These are phyloP conservation scores for Fusarium proliferatum DNA, from an alignment of 2,329 filamentous ascomycete genomes.

Conservation along the genomic window DNA sequence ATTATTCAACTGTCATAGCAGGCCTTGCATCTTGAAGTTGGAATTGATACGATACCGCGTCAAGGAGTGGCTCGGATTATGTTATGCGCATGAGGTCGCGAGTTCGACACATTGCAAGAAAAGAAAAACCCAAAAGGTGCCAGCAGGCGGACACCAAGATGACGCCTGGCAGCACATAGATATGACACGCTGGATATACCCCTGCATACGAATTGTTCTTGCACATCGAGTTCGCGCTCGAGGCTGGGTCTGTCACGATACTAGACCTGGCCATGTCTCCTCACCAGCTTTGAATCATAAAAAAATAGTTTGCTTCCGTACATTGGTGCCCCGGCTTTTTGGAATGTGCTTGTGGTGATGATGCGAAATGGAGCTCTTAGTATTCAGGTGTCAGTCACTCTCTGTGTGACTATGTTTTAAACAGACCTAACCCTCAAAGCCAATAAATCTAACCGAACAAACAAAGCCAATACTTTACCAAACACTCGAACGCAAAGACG, in stretches of 20 bases:
- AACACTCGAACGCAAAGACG: not conserved
- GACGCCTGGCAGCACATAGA: constrained; percentile 45
- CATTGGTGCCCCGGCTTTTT: constrained; percentile 12
- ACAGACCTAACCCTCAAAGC: constrained; percentile 2
- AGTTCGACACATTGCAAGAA: constrained; percentile 28
- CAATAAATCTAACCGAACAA: constrained; percentile 7
- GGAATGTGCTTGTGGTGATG: constrained; percentile 15
- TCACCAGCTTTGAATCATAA: constrained; percentile 45
- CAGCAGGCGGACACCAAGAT: constrained; percentile 38
- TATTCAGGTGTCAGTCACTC: constrained; percentile 11
- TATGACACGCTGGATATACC: constrained; percentile 48
- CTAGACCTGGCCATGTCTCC: constrained; percentile 41
- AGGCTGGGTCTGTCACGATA: constrained; percentile 44
- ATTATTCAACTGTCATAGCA: constrained; percentile 44
- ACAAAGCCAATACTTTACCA: constrained; percentile 1
- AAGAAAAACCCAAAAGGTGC: constrained; percentile 36
- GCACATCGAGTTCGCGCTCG: constrained; percentile 41
- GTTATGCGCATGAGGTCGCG: constrained; percentile 35
- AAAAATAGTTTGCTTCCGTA: constrained; percentile 38
- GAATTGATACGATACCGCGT: constrained; percentile 39
- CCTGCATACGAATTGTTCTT: constrained; percentile 46
- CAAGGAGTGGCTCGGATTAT: constrained; percentile 32
- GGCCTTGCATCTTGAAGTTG: constrained; percentile 44
- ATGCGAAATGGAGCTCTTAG: not conserved
- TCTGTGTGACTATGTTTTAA: not conserved